Percentiles rank a stretch among this genome's conserved stretches.
Evolutionary conservation across 2,329 filamentous ascomycete species (phyloP).

Genomic region (Diaporthe caulivora): DNA sequence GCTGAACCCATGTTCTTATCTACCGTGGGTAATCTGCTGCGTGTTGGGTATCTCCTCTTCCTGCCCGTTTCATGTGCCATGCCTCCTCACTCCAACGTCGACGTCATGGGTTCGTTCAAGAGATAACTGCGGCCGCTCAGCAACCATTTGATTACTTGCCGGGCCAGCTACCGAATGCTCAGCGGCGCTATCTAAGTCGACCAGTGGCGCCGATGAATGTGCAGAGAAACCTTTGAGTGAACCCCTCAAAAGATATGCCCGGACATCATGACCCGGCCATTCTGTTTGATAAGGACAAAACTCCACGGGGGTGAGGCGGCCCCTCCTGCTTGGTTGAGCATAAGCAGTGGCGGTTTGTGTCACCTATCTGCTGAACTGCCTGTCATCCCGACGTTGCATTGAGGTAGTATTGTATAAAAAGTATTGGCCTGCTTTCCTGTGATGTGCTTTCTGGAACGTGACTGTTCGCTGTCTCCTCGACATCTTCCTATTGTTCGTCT

Average conservation of each 20-base stretch:
- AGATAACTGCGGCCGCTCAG: background rate
- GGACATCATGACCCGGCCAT: background rate
- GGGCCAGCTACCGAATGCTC: background rate
- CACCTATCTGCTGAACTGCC: background rate
- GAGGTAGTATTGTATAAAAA: background rate
- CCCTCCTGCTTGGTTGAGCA: background rate
- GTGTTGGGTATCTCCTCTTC: background rate
- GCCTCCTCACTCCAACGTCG: slow-evolving; percentile 13
- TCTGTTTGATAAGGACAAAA: slow-evolving; percentile 2
- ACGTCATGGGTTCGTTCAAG: slow-evolving; percentile 3
- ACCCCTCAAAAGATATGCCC: background rate
- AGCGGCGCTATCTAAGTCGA: background rate
- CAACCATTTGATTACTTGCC: slow-evolving; percentile 16
- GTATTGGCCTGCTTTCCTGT: too few species aligned
- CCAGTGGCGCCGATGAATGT: background rate
- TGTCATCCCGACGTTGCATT: slow-evolving; percentile 1
- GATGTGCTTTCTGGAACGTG: background rate
- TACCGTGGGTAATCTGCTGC: background rate
- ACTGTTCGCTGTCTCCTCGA: background rate
- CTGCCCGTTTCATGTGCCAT: slow-evolving; percentile 10
- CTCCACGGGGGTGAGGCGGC: background rate
- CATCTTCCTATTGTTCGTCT: too few species aligned
- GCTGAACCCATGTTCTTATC: slow-evolving; percentile 14
- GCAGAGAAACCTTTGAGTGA: background rate
- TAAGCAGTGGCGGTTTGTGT: background rate